A percentile compares a stretch with the other conserved stretches of the same genome.
Evolutionary conservation across 139 green algal species (phyloP).

Genomic region (Haematococcus sp.): DNA sequence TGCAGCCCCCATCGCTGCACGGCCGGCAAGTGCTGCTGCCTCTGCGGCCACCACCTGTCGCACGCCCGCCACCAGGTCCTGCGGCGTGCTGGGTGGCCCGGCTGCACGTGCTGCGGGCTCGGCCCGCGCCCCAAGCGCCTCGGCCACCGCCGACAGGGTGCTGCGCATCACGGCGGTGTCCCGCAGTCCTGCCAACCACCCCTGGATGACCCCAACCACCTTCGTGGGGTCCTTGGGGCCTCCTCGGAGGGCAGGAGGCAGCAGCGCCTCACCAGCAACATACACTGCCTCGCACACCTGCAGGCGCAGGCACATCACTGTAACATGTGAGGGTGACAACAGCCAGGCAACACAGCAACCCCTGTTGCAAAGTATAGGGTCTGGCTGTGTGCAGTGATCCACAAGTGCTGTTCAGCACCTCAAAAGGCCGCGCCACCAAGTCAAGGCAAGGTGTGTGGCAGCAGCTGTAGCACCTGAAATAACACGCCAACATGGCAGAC

Average conservation of each 20-base stretch:
- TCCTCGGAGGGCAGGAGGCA: constrained; percentile 31
- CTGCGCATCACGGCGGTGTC: constrained; percentile 17
- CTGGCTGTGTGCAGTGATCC: too few relatives aligned
- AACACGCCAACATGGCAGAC: too few relatives aligned
- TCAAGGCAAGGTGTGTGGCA: neutral
- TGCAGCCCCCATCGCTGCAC: constrained; percentile 31
- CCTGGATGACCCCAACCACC: constrained; percentile 30
- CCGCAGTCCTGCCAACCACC: constrained; percentile 34
- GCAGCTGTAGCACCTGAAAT: neutral
- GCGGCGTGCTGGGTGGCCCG: constrained; percentile 1
- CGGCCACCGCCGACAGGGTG: constrained; percentile 15
- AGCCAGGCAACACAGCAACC: neutral
- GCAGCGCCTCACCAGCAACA: constrained; percentile 23
- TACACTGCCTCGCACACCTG: constrained; percentile 48
- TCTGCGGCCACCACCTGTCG: constrained; percentile 16
- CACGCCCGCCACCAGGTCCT: constrained; percentile 35
- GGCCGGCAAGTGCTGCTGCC: constrained; percentile 3
- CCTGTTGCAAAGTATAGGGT: too few relatives aligned
- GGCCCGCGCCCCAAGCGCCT: constrained; percentile 11
- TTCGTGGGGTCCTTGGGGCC: constrained; percentile 20
- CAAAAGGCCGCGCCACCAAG: too few relatives aligned
- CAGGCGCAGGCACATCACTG: too few relatives aligned
- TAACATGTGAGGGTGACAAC: too few relatives aligned
- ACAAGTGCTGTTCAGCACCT: too few relatives aligned
- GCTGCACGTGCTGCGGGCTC: constrained; percentile 14